These are phyloP conservation scores for Cubamyces sp. DNA, from an alignment of 768 basidiomycete genomes.

Conservation along the genomic window DNA sequence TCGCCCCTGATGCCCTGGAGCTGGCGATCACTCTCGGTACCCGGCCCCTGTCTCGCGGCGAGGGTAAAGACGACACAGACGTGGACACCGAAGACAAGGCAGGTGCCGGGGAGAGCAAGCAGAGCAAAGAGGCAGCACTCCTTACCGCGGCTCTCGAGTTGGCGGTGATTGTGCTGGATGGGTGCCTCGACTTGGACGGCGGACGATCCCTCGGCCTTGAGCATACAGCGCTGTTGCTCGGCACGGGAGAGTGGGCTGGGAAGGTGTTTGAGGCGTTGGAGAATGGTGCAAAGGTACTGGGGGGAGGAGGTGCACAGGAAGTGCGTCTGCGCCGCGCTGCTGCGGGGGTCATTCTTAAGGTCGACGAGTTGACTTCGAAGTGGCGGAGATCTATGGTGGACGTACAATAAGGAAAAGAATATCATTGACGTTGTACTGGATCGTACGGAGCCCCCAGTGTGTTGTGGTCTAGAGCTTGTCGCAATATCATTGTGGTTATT, in stretches of 20 bases:
- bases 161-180: constrained; percentile 75
- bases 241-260: constrained; percentile 80
- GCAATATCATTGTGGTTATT: too few relatives aligned
- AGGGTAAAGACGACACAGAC: constrained; percentile 37
- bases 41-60: constrained; percentile 54
- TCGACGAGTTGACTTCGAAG: constrained; percentile 68
- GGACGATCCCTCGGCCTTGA: constrained; percentile 78
- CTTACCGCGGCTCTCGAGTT: constrained; percentile 79
- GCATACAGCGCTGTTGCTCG: constrained; percentile 70
- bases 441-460: not conserved
- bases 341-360: constrained; percentile 81
- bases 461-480: too few relatives aligned
- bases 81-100: constrained; percentile 1
- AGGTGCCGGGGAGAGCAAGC: constrained; percentile 13
- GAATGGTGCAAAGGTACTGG: constrained; percentile 60
- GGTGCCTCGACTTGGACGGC: constrained; percentile 72
- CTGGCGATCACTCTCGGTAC: constrained; percentile 82
- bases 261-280: constrained; percentile 68
- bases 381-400: constrained; percentile 72
- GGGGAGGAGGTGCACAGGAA: constrained; percentile 69
- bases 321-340: constrained; percentile 65
- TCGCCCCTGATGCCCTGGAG: constrained; percentile 84
- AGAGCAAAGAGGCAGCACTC: constrained; percentile 69
- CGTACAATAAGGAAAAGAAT: constrained; percentile 18
- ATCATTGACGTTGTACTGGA: not conserved